A percentile compares a stretch with the other conserved stretches of the same genome.
Conservation (phyloP, 352 stramenopile species). For the Phytopythium kandeliae region DNA sequence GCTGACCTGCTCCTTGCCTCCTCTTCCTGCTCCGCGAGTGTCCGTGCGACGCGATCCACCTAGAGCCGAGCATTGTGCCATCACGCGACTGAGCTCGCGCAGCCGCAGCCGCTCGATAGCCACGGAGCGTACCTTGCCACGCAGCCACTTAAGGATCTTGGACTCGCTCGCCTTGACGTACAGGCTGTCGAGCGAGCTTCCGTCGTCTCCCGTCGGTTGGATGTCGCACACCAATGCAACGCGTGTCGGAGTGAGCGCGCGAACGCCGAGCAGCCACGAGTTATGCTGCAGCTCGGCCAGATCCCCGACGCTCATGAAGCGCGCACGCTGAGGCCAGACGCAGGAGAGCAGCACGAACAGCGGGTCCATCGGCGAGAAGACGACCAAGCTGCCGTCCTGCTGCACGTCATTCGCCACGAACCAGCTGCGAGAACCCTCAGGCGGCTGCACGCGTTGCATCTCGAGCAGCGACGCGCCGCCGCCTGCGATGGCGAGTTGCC, state of each 20-base stretch:
- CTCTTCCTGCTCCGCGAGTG: conserved; percentile 29
- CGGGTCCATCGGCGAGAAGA: conserved; percentile 63
- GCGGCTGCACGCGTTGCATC: conserved; percentile 48
- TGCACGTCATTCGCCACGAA: conserved; percentile 71
- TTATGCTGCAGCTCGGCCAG: conserved; percentile 40
- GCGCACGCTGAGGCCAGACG: conserved; percentile 34
- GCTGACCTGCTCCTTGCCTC: conserved; percentile 11
- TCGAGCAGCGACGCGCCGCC: conserved; percentile 36
- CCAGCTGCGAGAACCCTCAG: conserved; percentile 54
- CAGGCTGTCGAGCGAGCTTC: conserved; percentile 38
- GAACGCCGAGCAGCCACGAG: conserved; percentile 49
- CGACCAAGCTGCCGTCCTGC: conserved; percentile 54
- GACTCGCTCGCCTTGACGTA: conserved; percentile 51
- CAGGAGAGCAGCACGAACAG: conserved; percentile 68
- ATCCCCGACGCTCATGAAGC: conserved; percentile 57
- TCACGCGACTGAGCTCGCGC: too few species aligned
- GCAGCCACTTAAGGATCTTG: conserved; percentile 53
- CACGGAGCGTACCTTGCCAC: conserved; percentile 36
- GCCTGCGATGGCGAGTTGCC: conserved; percentile 51
- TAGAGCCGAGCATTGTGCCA: not conserved
- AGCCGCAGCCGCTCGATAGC: too few species aligned
- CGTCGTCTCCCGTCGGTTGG: conserved; percentile 28
- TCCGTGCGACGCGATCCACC: conserved; percentile 30
- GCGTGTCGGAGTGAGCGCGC: conserved; percentile 14
- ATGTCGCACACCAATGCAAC: conserved; percentile 56